phyloP scores from a whole-genome alignment of 345 rosid genomes.

The Eucalyptus leucophloia region DNA sequence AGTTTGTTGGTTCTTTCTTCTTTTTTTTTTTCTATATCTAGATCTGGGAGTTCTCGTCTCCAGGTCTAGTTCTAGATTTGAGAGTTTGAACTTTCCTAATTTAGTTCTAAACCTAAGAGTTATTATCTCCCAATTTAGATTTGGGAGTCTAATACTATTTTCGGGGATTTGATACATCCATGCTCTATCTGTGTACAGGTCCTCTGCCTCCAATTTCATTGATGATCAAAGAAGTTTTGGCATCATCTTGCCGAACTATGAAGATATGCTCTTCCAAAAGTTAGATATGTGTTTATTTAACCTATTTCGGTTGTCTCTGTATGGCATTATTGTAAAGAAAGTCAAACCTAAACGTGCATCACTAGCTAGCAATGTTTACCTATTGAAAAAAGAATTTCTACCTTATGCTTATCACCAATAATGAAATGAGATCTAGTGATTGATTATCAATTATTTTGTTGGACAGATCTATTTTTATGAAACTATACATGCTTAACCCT shows the following conservation, averaged over 20 bases:
- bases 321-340: not conserved
- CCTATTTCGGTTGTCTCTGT: not conserved
- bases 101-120: not conserved
- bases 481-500: no score
- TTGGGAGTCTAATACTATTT: not conserved
- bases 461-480: not conserved
- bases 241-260: rapidly evolving
- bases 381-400: not conserved
- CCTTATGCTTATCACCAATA: not conserved
- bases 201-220: not conserved
- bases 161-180: no score
- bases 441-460: no score
- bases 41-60: not conserved
- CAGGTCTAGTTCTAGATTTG: not conserved
- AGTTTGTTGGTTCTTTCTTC: not conserved
- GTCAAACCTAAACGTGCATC: not conserved
- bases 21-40: not conserved
- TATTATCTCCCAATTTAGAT: not conserved
- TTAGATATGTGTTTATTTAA: no score
- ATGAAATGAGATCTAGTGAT: not conserved
- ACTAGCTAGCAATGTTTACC: rapidly evolving
- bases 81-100: not conserved
- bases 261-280: not conserved
- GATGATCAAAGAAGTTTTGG: not conserved
- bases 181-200: not conserved